Evolutionary conservation across 139 green algal species (phyloP).

Genomic region (Chlamydomonas schloesseri): DNA sequence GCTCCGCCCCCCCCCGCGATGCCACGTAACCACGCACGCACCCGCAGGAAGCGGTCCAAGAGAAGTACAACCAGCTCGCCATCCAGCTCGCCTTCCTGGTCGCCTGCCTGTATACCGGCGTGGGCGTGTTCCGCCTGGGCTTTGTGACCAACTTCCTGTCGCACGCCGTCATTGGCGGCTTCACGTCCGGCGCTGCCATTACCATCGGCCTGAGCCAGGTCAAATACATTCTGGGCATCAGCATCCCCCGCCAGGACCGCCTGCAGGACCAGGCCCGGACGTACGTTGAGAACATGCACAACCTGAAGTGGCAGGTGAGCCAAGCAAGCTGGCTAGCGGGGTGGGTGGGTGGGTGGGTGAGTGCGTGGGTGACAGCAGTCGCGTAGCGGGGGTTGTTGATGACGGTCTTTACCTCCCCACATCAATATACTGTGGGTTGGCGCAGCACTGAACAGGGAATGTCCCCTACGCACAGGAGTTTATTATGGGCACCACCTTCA

Average conservation of each 20-base stretch:
- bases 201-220: constrained; percentile 80
- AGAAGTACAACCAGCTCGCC: constrained; percentile 35
- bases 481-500: constrained; percentile 54
- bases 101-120: constrained; percentile 75
- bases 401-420: too few species aligned
- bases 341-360: not conserved
- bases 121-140: constrained; percentile 86
- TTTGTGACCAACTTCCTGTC: constrained; percentile 91
- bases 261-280: constrained; percentile 45
- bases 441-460: too few species aligned
- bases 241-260: constrained; percentile 18
- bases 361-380: too few species aligned
- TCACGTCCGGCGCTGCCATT: constrained; percentile 91
- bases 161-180: constrained; percentile 87
- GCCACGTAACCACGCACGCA: too few species aligned
- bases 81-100: constrained; percentile 85
- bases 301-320: constrained; percentile 59
- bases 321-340: too few species aligned
- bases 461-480: too few species aligned
- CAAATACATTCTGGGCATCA: constrained; percentile 54
- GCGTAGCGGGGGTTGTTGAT: too few species aligned
- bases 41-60: constrained; percentile 23
- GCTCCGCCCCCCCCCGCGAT: too few species aligned
- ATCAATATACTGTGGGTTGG: too few species aligned
- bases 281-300: constrained; percentile 24